Percentiles rank a stretch among this genome's conserved stretches.
phyloP scores from a whole-genome alignment of 371 early-diverging fungal genomes.

The Mucor sp. region DNA sequence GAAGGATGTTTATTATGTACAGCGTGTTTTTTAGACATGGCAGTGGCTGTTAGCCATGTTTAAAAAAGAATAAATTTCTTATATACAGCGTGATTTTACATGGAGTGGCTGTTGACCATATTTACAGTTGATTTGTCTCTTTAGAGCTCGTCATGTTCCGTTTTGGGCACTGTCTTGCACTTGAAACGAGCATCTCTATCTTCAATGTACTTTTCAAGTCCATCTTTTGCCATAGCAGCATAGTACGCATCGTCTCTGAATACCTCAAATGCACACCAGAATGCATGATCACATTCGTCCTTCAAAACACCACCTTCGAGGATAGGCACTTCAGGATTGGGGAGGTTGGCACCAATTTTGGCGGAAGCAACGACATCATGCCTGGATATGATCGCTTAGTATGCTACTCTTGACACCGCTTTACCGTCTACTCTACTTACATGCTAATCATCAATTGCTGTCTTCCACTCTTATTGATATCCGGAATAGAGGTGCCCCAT shows the following conservation, averaged over 20 bases:
- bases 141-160: conserved; percentile 5
- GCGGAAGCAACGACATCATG: conserved; percentile 32
- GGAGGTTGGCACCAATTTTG: conserved; percentile 29
- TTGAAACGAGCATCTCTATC: conserved; percentile 22
- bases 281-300: conserved; percentile 37
- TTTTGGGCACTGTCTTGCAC: conserved; percentile 5
- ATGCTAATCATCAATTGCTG: conserved; percentile 35
- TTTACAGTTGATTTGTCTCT: background rate
- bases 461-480: conserved; percentile 38
- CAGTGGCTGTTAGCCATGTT: conserved; percentile 12
- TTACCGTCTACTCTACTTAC: conserved; percentile 11
- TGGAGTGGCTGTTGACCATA: conserved; percentile 29
- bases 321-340: conserved; percentile 21
- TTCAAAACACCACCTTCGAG: conserved; percentile 33
- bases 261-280: conserved; percentile 33
- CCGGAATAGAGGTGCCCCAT: conserved; percentile 42
- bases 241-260: conserved; percentile 26
- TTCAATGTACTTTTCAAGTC: conserved; percentile 18
- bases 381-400: conserved; percentile 11
- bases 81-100: conserved; percentile 27
- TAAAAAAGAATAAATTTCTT: background rate
- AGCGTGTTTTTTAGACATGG: conserved; percentile 9
- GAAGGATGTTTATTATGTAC: conserved; percentile 10
- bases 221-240: conserved; percentile 18
- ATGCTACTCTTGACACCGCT: background rate